Base-by-base conservation (phyloP, 2,329 filamentous ascomycete genomes). In the Ascochyta lentis region DNA sequence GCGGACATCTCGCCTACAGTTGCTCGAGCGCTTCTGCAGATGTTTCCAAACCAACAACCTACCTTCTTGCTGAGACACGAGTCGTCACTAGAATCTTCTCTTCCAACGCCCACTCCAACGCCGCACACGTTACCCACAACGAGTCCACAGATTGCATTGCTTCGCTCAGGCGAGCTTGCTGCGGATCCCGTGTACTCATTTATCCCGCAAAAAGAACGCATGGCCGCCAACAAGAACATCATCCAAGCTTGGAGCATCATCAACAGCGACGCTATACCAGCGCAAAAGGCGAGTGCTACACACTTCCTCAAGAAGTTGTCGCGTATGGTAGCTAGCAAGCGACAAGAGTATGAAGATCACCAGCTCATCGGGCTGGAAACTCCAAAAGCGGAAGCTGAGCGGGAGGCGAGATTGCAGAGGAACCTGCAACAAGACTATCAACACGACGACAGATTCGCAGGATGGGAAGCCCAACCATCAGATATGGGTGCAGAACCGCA, bases 111-210 rank as follows among this genome's bases (percentile, higher is more conserved):
- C 2, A 44, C 33, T 12, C 51, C 45, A n/a, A 22, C 29, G n/a
- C 47, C 47, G 31, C 35, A 31, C 6, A 33, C 8, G 22, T 29
- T 46, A 15, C 34, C 33, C n/a, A 22, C 13, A 6, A 2, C 33
- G 24, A 13, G n/a, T 9, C 10, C 26, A 26, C 13, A 13, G 5
- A 9, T 23, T 19, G 15, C 45, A 3, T 15, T 57, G 5, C 44
- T 57, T 19, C 49, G 49, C 3, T 40, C 54, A 4, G 31, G 27
- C 4, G 54, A 57, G n/a, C 45, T 57, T 2, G 27, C 9, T 3
- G 9, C 33, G 2, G 42, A 56, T 41, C 37, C 16, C 27, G 4
- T 16, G 3, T 56, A 51, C 37, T 35, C 47, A 2, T 46, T 33
- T 24, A 42, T 56, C 4, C 42, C 42, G 3, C 45, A 16, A 22